phyloP scores from a whole-genome alignment of 805 yeast species.

The Scheffersomyces spartinae region DNA sequence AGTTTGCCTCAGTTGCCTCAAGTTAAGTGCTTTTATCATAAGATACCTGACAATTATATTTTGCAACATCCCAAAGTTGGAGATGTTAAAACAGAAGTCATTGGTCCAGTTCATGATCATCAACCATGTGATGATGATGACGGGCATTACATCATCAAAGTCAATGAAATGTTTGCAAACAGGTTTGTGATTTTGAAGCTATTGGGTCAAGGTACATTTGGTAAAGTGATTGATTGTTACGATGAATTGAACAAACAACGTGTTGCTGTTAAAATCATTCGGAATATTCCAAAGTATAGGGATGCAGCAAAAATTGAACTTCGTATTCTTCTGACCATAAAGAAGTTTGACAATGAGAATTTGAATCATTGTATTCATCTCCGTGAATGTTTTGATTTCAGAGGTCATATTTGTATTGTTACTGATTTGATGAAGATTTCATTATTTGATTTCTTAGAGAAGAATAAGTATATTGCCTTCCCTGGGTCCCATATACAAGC shows the following conservation, averaged over 20 bases:
- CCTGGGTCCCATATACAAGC: constrained; percentile 91
- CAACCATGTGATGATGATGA: constrained; percentile 57
- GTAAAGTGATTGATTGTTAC: constrained; percentile 76
- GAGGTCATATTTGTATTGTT: constrained; percentile 89
- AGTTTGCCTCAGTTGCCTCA: constrained; percentile 36
- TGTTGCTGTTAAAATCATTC: constrained; percentile 87
- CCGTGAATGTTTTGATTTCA: constrained; percentile 81
- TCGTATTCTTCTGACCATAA: constrained; percentile 64
- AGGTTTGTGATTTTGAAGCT: constrained; percentile 57
- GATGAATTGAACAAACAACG: constrained; percentile 47
- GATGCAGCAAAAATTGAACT: constrained; percentile 93
- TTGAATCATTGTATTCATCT: constrained; percentile 72
- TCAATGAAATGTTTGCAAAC: constrained; percentile 57
- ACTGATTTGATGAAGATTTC: constrained; percentile 80
- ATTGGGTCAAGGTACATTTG: constrained; percentile 89
- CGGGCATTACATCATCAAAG: constrained; percentile 60
- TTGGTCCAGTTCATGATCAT: too few relatives aligned
- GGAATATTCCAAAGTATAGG: constrained; percentile 86
- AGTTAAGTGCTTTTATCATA: constrained; percentile 29
- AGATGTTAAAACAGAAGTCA: constrained; percentile 25
- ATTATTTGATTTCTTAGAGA: constrained; percentile 80
- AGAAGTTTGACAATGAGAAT: constrained; percentile 58
- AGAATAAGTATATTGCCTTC: constrained; percentile 76
- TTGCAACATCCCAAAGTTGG: constrained; percentile 28
- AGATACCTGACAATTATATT: constrained; percentile 24